Evolutionary conservation across 805 yeast species (phyloP).

Genomic region (Ogataea populi-albae): DNA sequence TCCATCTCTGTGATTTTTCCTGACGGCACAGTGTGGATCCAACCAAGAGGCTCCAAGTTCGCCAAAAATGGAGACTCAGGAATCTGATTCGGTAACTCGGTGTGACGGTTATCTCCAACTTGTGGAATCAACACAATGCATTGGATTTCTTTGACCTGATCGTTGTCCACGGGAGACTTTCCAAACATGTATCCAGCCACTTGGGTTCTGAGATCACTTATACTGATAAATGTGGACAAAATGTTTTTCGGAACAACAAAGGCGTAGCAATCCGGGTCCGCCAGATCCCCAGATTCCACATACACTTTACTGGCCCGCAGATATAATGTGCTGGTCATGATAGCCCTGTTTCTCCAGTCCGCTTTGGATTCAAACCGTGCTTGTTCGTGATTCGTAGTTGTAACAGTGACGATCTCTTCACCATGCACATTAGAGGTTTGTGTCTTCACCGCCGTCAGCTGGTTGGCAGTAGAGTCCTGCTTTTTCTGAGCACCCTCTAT

Average conservation of each 20-base stretch:
- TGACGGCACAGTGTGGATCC: slow-evolving; percentile 87
- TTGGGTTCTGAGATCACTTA: slow-evolving; percentile 78
- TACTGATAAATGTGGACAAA: slow-evolving; percentile 69
- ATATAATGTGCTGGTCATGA: slow-evolving; percentile 70
- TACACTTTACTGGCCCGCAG: slow-evolving; percentile 73
- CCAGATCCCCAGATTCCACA: slow-evolving; percentile 60
- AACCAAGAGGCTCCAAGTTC: slow-evolving; percentile 79
- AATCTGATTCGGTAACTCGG: slow-evolving; percentile 53
- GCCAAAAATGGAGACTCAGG: slow-evolving; percentile 43
- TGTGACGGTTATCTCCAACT: slow-evolving; percentile 64
- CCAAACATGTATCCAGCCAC: slow-evolving; percentile 84
- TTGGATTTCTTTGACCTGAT: slow-evolving; percentile 71
- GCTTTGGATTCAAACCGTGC: slow-evolving; percentile 76
- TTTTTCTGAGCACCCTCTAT: slow-evolving; percentile 51
- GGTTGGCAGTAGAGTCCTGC: slow-evolving; percentile 39
- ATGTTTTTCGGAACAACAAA: slow-evolving; percentile 82
- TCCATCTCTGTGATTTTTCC: slow-evolving; percentile 52
- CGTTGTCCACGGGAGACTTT: slow-evolving; percentile 66
- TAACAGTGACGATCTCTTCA: slow-evolving; percentile 90
- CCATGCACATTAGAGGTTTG: slow-evolving; percentile 91
- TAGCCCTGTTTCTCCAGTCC: slow-evolving; percentile 89
- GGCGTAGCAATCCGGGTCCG: slow-evolving; percentile 53
- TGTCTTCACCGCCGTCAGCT: slow-evolving; percentile 74
- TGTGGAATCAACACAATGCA: slow-evolving; percentile 84
- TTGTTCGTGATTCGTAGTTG: slow-evolving; percentile 86